Percentiles rank a stretch among this genome's conserved stretches.
phyloP scores from a whole-genome alignment of 306 rosid genomes.

The Biancaea sappan region DNA sequence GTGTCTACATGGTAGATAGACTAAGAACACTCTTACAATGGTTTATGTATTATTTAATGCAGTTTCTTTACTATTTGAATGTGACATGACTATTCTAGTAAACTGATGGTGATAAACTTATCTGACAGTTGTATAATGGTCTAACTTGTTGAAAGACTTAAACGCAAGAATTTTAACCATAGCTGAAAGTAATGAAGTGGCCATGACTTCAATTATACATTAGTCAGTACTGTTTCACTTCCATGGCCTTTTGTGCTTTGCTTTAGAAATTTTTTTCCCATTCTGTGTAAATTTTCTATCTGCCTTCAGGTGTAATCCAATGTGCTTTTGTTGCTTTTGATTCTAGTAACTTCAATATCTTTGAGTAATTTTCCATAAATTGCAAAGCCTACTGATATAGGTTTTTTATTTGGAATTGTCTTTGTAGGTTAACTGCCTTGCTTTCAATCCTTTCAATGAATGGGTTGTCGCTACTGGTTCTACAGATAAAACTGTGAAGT shows the following conservation, averaged over 20 bases:
- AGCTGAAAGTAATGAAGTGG: neutral
- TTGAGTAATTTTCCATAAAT: conserved; percentile 1
- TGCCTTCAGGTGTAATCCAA: conserved; percentile 4
- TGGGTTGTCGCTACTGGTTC: conserved; percentile 99
- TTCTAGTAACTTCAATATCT: neutral
- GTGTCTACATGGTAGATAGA: neutral
- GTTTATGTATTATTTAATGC: neutral
- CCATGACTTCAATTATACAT: neutral
- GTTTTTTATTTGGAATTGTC: conserved; percentile 6
- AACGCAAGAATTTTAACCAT: conserved; percentile 15
- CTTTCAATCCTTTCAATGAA: conserved; percentile 96
- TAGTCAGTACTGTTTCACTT: neutral
- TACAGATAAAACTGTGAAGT: conserved; percentile 93
- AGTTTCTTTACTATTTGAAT: neutral
- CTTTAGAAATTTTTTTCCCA: neutral
- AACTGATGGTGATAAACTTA: neutral
- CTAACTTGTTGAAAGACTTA: conserved; percentile 21
- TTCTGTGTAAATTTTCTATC: neutral
- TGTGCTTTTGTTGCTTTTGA: conserved; percentile 25
- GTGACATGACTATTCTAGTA: neutral
- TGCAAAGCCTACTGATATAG: conserved; percentile 1
- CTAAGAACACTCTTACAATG: neutral
- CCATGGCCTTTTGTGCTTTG: neutral
- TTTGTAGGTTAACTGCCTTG: conserved; percentile 88
- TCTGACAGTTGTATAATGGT: neutral